Evolutionary conservation across 164 flowering plant species (phyloP), one percentile per base, ranked within the genome.

Genomic region (Stephania japonica): DNA sequence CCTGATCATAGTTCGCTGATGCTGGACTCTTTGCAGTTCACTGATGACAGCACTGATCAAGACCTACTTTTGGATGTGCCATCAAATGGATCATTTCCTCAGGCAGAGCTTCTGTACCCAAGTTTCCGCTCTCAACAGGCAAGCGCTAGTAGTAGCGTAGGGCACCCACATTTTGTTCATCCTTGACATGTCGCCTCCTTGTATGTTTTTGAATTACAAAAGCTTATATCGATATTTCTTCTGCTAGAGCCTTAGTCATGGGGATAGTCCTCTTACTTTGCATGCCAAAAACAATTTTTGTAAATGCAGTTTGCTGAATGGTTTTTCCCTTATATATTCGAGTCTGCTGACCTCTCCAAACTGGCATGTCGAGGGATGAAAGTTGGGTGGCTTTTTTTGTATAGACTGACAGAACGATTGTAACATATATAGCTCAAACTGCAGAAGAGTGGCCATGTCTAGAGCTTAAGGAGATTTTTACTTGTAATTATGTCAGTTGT

Each of bases 31-130:
- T 80, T 85, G 47, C 75, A 81, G 66, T 81, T 81, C 75, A 80
- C 75, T 0, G 92, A 87, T 69, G 92, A 86, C 61, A 84, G 75
- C 75, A 83, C 84, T 24, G 95, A 90, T 71, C 94, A 91, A 80
- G 98, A 91, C 83, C 76, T 95, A 77, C 92, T 93, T 72, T 82
- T 92, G 64, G 93, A 91, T 67, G 82, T 95, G 59, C 98, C 94
- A 62, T 87, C 90, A 69, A 86, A 86, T 68, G 75, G 88, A 59
- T 86, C 89, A 42, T 91, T 95, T 69, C 89, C 97, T 5, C 86
- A 92, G 78, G 98, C 99, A 68, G 98, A 95, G 81, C 97, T 92
- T 59, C 88, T 94, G 49, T 79, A 77, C 73, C 90, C 89, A 27
- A 84, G 84, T 73, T 81, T 78, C 67, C 78, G 80, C 49, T 68